A percentile compares a stretch with the other conserved stretches of the same genome.
phyloP scores from a whole-genome alignment of 164 flowering plant genomes.

The Nelumbo lutea region DNA sequence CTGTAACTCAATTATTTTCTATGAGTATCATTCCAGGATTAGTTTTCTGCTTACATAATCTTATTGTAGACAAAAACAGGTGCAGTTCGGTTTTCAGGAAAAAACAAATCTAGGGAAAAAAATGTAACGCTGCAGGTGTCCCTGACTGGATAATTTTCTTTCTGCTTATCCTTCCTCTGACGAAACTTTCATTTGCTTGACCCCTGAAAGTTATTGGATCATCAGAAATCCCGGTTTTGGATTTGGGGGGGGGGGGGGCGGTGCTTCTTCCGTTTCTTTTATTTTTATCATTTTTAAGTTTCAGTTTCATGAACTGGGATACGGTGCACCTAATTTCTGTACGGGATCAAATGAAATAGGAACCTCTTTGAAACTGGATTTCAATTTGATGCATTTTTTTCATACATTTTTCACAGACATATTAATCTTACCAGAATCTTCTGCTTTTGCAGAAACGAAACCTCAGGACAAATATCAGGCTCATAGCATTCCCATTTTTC shows the following conservation, averaged over 20 bases:
- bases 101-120: neutral
- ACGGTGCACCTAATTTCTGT: neutral
- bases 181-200: neutral
- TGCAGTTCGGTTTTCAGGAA: neutral
- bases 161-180: neutral
- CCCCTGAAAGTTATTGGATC: neutral
- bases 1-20: neutral
- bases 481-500: slow-evolving; percentile 41
- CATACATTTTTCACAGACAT: neutral
- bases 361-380: neutral
- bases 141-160: neutral
- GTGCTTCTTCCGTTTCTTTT: neutral
- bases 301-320: neutral
- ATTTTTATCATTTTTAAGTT: neutral
- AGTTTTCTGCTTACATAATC: neutral
- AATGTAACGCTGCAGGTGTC: neutral
- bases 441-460: slow-evolving; percentile 50
- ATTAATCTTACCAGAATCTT: neutral
- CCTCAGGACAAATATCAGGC: slow-evolving; percentile 34
- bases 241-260: neutral
- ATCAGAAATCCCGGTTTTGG: neutral
- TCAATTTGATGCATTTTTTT: neutral
- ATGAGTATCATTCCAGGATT: neutral
- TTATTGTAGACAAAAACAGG: neutral
- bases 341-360: neutral